Evolutionary conservation across 495 filamentous ascomycete genomes (phyloP), one percentile per base, ranked within the genome.

Genomic region (Podospora pseudocomata): DNA sequence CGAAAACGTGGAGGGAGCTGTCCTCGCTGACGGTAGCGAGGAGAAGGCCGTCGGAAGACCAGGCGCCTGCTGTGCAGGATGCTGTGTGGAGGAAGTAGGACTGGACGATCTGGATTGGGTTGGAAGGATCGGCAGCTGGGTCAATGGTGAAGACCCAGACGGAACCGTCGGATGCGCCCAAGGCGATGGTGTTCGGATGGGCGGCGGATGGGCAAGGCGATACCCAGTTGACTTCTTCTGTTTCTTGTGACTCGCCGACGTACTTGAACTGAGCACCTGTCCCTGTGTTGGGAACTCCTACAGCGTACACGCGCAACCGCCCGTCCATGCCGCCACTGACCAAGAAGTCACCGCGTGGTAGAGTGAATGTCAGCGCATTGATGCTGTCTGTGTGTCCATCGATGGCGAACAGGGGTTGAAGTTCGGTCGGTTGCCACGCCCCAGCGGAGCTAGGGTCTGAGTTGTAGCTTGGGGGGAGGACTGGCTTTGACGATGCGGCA

Each of bases 71-170:
- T 2, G 95, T 97, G 75, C 91, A 95, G 13, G 92, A 81, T 11
- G 77, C 90, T 5, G 93, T 96, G 77, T 98, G 95, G 34, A 94
- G 83, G 83, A 95, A 97, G 81, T 93, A 96, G 56, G 88, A 87
- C 79, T 97, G 92, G 23, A 94, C 84, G 75, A 98, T 93, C 60
- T 89, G 87, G 67, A 98, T 83, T 4, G 85, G 70, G 79, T 79
- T 75, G 66, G 77, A 68, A 1, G 82, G 63, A 70, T 91, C 87
- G 9, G 81, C 79, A 11, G 39, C 39, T 20, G 85, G 77, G 72
- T 96, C 90, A 74, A 98, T 84, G 6, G 86, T 88, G 80, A 97
- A 95, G 5, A 99, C 90, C 96, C 96, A 99, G 5, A 96, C 92
- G 60, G 87, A 91, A 58, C 96, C 96, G 76, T 99, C 94, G n/a